Evolutionary conservation across 495 filamentous ascomycete species (phyloP).

Genomic region (Xanthoparmelia taractica): DNA sequence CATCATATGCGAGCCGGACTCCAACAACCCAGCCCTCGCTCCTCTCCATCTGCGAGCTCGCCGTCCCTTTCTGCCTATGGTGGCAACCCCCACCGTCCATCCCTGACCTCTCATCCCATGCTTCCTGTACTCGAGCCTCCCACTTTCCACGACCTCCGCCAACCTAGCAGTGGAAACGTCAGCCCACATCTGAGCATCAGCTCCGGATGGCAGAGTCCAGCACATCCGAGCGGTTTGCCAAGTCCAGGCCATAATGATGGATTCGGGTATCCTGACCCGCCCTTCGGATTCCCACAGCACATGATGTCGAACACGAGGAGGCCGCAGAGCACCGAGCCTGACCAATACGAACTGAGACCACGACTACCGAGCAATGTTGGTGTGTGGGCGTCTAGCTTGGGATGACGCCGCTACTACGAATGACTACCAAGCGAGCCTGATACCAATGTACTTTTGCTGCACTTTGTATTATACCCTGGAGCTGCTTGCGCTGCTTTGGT

Average conservation of each 20-base stretch:
- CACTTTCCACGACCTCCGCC: slow-evolving; percentile 62
- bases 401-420: neutral
- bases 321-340: slow-evolving; percentile 63
- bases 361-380: slow-evolving; percentile 30
- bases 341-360: slow-evolving; percentile 57
- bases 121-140: slow-evolving; percentile 86
- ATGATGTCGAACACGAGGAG: slow-evolving; percentile 56
- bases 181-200: slow-evolving; percentile 64
- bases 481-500: neutral
- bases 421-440: neutral
- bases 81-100: slow-evolving; percentile 53
- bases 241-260: slow-evolving; percentile 59
- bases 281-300: slow-evolving; percentile 55
- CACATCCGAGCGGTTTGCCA: slow-evolving; percentile 49
- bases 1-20: slow-evolving; percentile 73
- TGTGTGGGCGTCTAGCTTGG: slow-evolving; percentile 14
- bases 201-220: slow-evolving; percentile 67
- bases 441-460: neutral
- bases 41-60: slow-evolving; percentile 56
- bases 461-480: slow-evolving; percentile 1
- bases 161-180: slow-evolving; percentile 55
- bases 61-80: slow-evolving; percentile 52
- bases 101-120: slow-evolving; percentile 75
- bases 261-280: slow-evolving; percentile 59
- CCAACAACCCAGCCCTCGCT: slow-evolving; percentile 63